Evolutionary conservation across 495 filamentous ascomycete genomes (phyloP).

Genomic region (Lasiosphaeria hispida): DNA sequence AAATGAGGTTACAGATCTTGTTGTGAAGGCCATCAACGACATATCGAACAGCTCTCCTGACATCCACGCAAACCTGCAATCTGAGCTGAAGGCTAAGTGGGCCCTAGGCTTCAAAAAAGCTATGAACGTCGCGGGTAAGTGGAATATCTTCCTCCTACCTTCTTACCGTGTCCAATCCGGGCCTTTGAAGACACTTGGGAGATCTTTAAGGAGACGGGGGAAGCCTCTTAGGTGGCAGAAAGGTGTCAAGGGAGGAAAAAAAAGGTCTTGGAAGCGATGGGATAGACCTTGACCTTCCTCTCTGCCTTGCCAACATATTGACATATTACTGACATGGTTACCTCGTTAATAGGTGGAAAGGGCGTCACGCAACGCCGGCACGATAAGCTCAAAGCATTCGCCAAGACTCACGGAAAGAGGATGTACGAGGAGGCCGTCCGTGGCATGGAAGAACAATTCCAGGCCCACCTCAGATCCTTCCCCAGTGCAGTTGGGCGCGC

Average conservation of each 20-base stretch:
- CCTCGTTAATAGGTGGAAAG: not conserved
- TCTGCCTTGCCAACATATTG: too few species aligned
- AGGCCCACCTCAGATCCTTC: not conserved
- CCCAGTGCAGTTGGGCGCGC: not conserved
- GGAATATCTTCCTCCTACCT: too few species aligned
- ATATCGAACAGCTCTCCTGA: not conserved
- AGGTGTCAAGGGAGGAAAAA: too few species aligned
- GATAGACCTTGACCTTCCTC: too few species aligned
- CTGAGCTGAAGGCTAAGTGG: conserved; percentile 4
- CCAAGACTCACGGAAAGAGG: not conserved
- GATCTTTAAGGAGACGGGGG: too few species aligned
- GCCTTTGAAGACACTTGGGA: too few species aligned
- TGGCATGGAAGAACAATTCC: not conserved
- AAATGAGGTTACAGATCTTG: conserved; percentile 2
- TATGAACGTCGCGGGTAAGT: not conserved
- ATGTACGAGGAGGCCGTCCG: not conserved
- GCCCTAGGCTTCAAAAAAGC: conserved; percentile 10
- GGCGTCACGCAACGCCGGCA: conserved; percentile 1
- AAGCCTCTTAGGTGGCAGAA: too few species aligned
- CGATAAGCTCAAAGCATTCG: not conserved
- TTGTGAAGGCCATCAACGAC: not conserved
- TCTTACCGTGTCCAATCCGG: too few species aligned
- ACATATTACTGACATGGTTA: too few species aligned
- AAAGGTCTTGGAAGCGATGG: too few species aligned
- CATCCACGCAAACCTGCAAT: not conserved